These are phyloP conservation scores for Mantamonas sphyraenae DNA, from an alignment of 78 protist genomes.

Conservation along the genomic window DNA sequence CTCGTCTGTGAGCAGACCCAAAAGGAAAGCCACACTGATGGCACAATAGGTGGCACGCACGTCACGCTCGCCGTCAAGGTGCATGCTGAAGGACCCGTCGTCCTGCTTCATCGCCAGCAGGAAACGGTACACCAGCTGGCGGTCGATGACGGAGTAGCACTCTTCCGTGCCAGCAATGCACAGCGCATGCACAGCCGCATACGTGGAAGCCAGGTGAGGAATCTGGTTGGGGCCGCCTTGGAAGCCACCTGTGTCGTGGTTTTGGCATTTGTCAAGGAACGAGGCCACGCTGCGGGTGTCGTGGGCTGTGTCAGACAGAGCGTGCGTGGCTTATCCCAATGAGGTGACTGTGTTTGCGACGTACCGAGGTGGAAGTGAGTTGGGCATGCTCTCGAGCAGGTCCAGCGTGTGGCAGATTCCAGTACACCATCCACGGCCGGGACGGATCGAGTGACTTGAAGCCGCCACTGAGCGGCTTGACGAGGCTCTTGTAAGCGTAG, in stretches of 20 bases:
- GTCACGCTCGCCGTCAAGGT: constrained; percentile 77
- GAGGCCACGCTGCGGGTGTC: neutral
- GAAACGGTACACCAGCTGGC: constrained; percentile 21
- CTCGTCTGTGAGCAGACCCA: constrained; percentile 15
- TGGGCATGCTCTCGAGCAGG: constrained; percentile 34
- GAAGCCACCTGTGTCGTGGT: constrained; percentile 80
- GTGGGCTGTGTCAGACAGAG: neutral
- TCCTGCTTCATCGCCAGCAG: neutral
- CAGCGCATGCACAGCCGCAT: constrained; percentile 81
- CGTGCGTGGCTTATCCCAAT: too few species aligned
- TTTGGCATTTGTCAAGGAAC: too few species aligned
- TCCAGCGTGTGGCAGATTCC: constrained; percentile 81
- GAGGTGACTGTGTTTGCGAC: too few species aligned
- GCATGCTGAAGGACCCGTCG: constrained; percentile 73
- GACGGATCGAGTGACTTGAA: constrained; percentile 33
- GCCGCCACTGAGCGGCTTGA: constrained; percentile 4
- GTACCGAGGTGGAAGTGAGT: too few species aligned
- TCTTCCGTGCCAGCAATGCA: constrained; percentile 41
- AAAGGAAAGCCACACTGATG: constrained; percentile 37
- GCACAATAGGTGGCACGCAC: constrained; percentile 73
- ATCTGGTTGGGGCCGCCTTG: constrained; percentile 65
- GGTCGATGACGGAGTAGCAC: constrained; percentile 46
- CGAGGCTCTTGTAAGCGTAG: too few species aligned
- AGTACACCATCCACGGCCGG: constrained; percentile 83
- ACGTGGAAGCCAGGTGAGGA: constrained; percentile 94